These are phyloP conservation scores for Aspergillus fumigatus DNA, from an alignment of 2,329 filamentous ascomycete genomes.

Conservation along the genomic window DNA sequence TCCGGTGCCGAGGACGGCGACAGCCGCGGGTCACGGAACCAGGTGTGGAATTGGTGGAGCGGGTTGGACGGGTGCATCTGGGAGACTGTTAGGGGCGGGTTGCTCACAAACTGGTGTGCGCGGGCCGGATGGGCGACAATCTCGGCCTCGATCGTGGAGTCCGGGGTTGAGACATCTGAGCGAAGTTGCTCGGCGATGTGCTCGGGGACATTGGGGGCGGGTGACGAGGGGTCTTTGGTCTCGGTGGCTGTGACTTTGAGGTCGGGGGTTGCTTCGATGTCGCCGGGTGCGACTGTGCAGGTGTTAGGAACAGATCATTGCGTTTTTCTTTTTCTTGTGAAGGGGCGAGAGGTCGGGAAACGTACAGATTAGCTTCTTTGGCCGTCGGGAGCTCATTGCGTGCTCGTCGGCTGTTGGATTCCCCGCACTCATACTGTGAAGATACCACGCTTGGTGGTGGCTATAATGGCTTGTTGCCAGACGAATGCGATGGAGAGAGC, in stretches of 20 bases:
- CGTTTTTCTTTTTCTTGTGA: not conserved
- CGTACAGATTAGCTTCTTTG: slow-evolving; percentile 41
- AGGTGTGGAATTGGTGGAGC: slow-evolving; percentile 78
- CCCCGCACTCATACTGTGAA: not conserved
- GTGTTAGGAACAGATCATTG: slow-evolving; percentile 7
- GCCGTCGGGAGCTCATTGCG: slow-evolving; percentile 23
- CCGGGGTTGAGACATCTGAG: slow-evolving; percentile 34
- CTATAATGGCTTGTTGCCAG: not conserved
- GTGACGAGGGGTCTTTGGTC: slow-evolving; percentile 10
- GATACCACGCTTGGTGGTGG: not conserved
- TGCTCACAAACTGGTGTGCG: slow-evolving; percentile 41
- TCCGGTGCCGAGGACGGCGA: slow-evolving; percentile 69
- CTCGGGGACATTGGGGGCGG: slow-evolving; percentile 3
- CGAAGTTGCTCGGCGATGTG: slow-evolving; percentile 20
- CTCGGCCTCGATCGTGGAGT: slow-evolving; percentile 29
- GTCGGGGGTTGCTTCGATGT: slow-evolving; percentile 27
- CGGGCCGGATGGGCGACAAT: slow-evolving; percentile 36
- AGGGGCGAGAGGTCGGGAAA: not conserved
- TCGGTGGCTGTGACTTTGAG: slow-evolving; percentile 12
- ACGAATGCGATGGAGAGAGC: not conserved
- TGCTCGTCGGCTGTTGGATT: not conserved
- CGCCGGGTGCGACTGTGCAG: slow-evolving; percentile 39
- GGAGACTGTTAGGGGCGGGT: slow-evolving; percentile 39
- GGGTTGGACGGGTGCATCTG: slow-evolving; percentile 51
- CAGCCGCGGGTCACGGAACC: slow-evolving; percentile 73